Evolutionary conservation across 1,284 basidiomycete genomes (phyloP).

Genomic region (Apiotrichum laibachii): DNA sequence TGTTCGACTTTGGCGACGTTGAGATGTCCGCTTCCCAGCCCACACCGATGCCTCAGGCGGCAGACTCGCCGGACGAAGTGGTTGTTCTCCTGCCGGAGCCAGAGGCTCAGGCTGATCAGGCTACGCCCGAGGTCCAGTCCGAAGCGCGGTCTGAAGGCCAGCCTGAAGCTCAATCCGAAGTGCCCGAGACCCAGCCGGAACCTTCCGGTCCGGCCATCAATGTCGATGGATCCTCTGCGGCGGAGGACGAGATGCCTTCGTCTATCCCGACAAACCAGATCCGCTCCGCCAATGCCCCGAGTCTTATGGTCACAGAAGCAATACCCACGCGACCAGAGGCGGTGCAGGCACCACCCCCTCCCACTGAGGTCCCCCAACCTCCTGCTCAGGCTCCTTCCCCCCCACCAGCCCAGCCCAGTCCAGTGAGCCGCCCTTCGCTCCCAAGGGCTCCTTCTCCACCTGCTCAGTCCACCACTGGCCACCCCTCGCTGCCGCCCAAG

Average conservation of each 20-base stretch:
- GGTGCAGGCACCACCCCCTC: background rate
- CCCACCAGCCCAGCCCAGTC: no score
- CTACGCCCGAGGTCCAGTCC: no score
- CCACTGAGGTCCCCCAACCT: no score
- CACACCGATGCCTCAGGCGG: no score
- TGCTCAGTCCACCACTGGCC: background rate
- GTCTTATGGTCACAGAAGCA: background rate
- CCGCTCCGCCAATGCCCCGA: background rate
- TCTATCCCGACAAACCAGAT: slow-evolving; percentile 1
- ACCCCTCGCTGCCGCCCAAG: background rate
- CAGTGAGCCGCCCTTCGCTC: background rate
- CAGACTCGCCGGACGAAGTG: background rate
- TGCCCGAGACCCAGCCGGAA: no score
- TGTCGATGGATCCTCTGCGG: no score
- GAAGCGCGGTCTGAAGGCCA: no score
- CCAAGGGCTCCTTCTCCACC: background rate
- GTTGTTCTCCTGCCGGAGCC: no score
- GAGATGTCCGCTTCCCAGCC: background rate
- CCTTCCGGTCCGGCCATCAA: no score
- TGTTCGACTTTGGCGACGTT: slow-evolving; percentile 5
- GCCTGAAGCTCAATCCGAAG: no score
- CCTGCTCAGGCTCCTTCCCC: no score
- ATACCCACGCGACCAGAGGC: background rate
- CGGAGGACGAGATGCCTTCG: background rate
- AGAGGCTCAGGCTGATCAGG: no score